Evolutionary conservation across 768 basidiomycete species (phyloP).

Genomic region (Boletus pseudo-olivaceus): DNA sequence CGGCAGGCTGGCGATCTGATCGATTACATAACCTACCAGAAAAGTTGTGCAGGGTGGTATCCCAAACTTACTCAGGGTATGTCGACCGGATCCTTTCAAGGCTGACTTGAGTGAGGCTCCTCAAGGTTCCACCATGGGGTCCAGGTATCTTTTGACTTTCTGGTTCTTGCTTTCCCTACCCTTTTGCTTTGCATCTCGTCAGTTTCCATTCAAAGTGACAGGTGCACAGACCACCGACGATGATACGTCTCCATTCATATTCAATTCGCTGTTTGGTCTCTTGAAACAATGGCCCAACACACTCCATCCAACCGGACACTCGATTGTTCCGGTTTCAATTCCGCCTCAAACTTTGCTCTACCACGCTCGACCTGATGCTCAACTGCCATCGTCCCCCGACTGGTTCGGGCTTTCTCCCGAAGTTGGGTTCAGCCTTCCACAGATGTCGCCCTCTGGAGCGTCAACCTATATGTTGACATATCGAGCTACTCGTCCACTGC

Average conservation of each 20-base stretch:
- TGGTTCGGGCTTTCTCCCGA: conserved; percentile 6
- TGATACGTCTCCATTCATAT: not conserved
- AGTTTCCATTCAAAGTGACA: not conserved
- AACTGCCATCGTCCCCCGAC: not conserved
- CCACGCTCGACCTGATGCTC: not conserved
- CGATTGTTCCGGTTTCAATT: conserved; percentile 2
- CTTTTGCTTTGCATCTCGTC: not conserved
- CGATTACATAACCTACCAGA: too few species aligned
- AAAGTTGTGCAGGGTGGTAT: too few species aligned
- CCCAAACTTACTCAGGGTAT: too few species aligned
- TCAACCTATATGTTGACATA: conserved; percentile 1
- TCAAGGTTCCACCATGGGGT: not conserved
- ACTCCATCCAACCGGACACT: not conserved
- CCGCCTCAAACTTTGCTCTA: conserved; percentile 2
- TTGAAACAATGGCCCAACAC: conserved; percentile 9
- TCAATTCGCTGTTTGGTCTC: conserved; percentile 5
- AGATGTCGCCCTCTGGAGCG: not conserved
- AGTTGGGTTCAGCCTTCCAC: conserved; percentile 2
- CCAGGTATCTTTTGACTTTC: not conserved
- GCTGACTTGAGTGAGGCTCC: not conserved
- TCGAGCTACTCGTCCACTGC: conserved; percentile 1
- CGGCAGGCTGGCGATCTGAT: too few species aligned
- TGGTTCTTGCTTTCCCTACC: not conserved
- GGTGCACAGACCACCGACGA: not conserved
- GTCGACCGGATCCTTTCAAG: too few species aligned